Evolutionary conservation across 305 asterid genomes (phyloP).

Genomic region (Salvia sclarea): DNA sequence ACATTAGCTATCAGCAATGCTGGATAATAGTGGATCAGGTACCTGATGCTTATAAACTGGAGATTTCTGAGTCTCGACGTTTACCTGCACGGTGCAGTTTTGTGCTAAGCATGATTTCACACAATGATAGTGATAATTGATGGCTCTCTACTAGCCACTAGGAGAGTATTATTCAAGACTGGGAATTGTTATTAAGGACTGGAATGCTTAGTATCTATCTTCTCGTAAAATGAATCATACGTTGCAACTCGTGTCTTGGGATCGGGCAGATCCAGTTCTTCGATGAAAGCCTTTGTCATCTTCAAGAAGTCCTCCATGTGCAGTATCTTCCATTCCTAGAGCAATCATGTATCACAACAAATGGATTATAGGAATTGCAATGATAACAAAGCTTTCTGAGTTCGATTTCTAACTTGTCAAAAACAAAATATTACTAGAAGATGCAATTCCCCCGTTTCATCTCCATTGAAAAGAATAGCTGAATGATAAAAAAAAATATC

Average conservation of each 20-base stretch:
- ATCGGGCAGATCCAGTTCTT: constrained; percentile 67
- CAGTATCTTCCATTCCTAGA: constrained; percentile 74
- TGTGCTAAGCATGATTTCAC: constrained; percentile 20
- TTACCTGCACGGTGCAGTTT: constrained; percentile 26
- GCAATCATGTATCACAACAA: no score
- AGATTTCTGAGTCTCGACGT: not conserved
- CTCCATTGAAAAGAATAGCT: not conserved
- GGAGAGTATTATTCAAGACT: constrained; percentile 17
- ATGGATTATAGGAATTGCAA: no score
- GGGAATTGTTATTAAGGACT: constrained; percentile 29
- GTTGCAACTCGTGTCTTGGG: constrained; percentile 65
- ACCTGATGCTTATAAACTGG: constrained; percentile 17
- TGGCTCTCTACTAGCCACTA: not conserved
- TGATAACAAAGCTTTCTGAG: not conserved
- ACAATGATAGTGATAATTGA: not conserved
- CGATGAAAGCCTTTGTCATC: constrained; percentile 65
- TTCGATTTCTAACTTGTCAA: not conserved
- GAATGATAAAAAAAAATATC: not conserved
- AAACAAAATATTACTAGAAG: not conserved
- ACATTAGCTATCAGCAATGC: no score
- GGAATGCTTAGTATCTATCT: constrained; percentile 37
- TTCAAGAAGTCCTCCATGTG: constrained; percentile 67
- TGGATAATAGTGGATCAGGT: no score
- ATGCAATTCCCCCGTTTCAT: not conserved
- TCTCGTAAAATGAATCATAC: constrained; percentile 56